phyloP scores from a whole-genome alignment of 148 eudicot genomes.

The Chenopodium suecicum region DNA sequence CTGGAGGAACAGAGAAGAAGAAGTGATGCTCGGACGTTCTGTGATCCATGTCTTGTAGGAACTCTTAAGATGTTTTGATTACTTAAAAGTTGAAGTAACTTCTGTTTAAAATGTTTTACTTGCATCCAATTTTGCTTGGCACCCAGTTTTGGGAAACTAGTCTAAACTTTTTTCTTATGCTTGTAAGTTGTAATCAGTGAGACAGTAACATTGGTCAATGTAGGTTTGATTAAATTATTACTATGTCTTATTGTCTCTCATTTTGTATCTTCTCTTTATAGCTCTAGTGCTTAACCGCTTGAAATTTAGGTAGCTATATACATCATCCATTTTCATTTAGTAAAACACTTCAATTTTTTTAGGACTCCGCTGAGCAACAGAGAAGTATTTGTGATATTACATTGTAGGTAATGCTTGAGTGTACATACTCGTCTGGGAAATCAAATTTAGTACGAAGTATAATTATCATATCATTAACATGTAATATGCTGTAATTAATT shows the following conservation, averaged over 20 bases:
- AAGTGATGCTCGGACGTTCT: conserved; percentile 33
- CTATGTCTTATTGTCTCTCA: neutral
- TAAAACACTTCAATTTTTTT: no score
- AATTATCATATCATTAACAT: no score
- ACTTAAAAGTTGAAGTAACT: neutral
- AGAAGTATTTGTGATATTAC: no score
- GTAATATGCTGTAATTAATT: no score
- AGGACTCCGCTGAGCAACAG: no score
- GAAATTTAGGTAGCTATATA: no score
- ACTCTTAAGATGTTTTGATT: neutral
- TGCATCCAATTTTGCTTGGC: conserved; percentile 8
- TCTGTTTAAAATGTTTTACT: conserved; percentile 4
- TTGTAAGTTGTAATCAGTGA: conserved; percentile 13
- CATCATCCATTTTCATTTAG: no score
- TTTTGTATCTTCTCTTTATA: no score
- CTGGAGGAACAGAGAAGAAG: conserved; percentile 68
- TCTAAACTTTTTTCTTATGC: conserved; percentile 4
- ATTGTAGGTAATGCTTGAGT: no score
- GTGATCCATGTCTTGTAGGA: conserved; percentile 20
- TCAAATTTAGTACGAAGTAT: no score
- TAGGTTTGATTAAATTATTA: neutral
- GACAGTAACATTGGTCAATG: neutral
- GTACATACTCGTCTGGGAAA: no score
- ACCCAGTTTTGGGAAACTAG: neutral
- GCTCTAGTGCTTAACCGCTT: no score